Evolutionary conservation across 2,329 filamentous ascomycete species (phyloP).

Genomic region (Polytolypa hystricis): DNA sequence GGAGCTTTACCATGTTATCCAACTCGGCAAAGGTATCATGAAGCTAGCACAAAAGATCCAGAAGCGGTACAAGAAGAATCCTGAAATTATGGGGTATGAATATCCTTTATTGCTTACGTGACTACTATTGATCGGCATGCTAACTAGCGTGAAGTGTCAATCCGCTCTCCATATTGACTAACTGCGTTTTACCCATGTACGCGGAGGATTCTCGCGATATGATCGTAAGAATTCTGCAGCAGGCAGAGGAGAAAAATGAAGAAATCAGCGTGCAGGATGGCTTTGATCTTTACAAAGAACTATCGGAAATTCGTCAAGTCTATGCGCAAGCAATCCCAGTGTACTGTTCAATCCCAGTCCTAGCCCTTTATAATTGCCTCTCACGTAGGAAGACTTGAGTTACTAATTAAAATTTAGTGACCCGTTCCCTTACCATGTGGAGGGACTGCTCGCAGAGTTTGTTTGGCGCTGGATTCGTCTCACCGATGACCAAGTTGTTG

Average conservation of each 20-base stretch:
- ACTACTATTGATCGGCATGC: slow-evolving; percentile 2
- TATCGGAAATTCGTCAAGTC: slow-evolving; percentile 73
- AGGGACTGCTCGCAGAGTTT: slow-evolving; percentile 76
- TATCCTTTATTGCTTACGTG: neutral
- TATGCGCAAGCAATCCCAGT: slow-evolving; percentile 64
- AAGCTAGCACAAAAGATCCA: slow-evolving; percentile 79
- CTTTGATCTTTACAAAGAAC: slow-evolving; percentile 82
- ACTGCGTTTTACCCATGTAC: slow-evolving; percentile 78
- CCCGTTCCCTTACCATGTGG: slow-evolving; percentile 78
- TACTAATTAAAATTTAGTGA: slow-evolving; percentile 23
- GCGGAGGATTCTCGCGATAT: slow-evolving; percentile 81
- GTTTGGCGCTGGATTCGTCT: slow-evolving; percentile 90
- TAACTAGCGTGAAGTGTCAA: slow-evolving; percentile 35
- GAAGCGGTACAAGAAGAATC: slow-evolving; percentile 82
- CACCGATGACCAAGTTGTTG: slow-evolving; percentile 66
- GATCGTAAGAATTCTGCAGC: slow-evolving; percentile 66
- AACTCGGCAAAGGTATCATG: slow-evolving; percentile 74
- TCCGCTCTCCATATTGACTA: slow-evolving; percentile 60
- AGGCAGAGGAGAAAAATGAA: slow-evolving; percentile 55
- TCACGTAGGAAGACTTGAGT: no score
- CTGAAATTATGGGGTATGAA: slow-evolving; percentile 65
- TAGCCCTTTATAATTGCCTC: no score
- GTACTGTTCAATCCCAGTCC: slow-evolving; percentile 18
- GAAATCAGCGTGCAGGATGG: slow-evolving; percentile 85
- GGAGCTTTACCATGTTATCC: slow-evolving; percentile 84